These are phyloP conservation scores for Aechmea fasciata DNA, from an alignment of 176 grass and related monocot genomes.

Conservation along the genomic window DNA sequence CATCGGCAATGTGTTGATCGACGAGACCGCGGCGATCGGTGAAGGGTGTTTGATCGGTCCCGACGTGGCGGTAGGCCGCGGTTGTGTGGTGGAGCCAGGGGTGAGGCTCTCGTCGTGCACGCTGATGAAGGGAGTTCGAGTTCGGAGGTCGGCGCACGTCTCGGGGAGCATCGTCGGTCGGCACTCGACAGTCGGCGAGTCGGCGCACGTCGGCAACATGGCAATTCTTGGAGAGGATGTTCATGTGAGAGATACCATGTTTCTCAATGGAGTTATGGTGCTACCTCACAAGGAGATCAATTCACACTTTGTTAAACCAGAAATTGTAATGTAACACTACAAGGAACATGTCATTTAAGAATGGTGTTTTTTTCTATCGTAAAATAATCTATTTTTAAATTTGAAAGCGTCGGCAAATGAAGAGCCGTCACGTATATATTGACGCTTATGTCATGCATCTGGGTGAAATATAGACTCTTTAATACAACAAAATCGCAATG, in stretches of 20 bases:
- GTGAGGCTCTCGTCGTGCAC: conserved; percentile 9
- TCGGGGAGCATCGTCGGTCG: conserved; percentile 16
- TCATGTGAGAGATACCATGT: background rate
- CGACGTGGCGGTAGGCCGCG: conserved; percentile 10
- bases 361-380: too few relatives aligned
- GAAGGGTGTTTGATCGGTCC: conserved; percentile 15
- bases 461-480: too few relatives aligned
- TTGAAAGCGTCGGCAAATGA: too few relatives aligned
- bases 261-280: background rate
- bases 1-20: conserved; percentile 3
- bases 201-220: background rate
- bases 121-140: conserved; percentile 6
- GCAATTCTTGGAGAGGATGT: conserved; percentile 8
- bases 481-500: too few relatives aligned
- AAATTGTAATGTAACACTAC: conserved; percentile 1
- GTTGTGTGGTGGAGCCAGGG: conserved; percentile 4
- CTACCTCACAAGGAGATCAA: conserved; percentile 21
- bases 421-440: too few relatives aligned
- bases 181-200: conserved; percentile 12
- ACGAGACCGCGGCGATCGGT: background rate
- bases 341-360: too few relatives aligned
- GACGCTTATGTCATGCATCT: too few relatives aligned
- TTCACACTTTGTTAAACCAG: conserved; percentile 1
- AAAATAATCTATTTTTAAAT: too few relatives aligned
- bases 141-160: background rate